These are phyloP conservation scores for Hemileccinum rubropunctum DNA, from an alignment of 768 basidiomycete genomes.

Conservation along the genomic window DNA sequence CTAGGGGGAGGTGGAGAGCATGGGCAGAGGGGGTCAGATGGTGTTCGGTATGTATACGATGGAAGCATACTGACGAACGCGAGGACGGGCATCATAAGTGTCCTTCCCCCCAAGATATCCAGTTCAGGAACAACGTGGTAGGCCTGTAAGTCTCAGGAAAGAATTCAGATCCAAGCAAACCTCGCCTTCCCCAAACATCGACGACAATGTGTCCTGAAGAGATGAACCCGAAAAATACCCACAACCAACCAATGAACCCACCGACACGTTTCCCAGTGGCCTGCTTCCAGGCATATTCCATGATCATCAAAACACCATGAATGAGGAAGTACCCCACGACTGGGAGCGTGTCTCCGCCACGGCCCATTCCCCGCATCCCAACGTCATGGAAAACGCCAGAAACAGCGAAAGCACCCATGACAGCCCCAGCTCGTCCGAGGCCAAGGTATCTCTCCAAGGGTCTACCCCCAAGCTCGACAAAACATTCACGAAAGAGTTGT, in stretches of 20 bases:
- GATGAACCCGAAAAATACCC: constrained; percentile 48
- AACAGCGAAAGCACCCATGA: constrained; percentile 57
- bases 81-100: not conserved
- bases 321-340: constrained; percentile 55
- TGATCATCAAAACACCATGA: constrained; percentile 49
- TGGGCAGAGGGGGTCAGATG: not conserved
- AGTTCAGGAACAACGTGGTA: constrained; percentile 10
- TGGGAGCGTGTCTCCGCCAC: constrained; percentile 42
- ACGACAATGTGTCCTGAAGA: constrained; percentile 47
- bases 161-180: constrained; percentile 16
- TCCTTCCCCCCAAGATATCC: not conserved
- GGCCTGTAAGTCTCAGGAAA: constrained; percentile 20
- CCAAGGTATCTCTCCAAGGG: constrained; percentile 46
- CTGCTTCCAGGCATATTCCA: constrained; percentile 48
- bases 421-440: constrained; percentile 45
- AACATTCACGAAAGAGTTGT: constrained; percentile 58
- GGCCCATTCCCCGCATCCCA: constrained; percentile 57
- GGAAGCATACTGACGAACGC: not conserved
- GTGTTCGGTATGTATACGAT: no score
- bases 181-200: constrained; percentile 37
- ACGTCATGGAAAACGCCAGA: constrained; percentile 62
- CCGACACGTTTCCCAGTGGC: constrained; percentile 44
- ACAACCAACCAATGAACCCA: constrained; percentile 50
- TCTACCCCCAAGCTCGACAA: constrained; percentile 49
- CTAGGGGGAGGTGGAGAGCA: no score